phyloP scores from a whole-genome alignment of 2,329 filamentous ascomycete species.

The Fusarium sp. region DNA sequence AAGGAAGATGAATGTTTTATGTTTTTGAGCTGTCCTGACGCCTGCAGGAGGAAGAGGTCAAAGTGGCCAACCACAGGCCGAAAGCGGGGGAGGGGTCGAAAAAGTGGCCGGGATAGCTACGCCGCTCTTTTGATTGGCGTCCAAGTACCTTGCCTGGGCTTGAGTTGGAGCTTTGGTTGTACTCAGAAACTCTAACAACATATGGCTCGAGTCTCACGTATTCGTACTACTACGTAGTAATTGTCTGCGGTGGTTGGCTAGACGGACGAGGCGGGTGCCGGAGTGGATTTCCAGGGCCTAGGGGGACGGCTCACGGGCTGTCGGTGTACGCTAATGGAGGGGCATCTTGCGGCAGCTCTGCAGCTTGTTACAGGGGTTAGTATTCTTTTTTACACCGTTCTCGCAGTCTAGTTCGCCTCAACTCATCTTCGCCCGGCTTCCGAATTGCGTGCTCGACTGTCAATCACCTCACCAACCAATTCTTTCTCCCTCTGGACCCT shows the following conservation, averaged over 20 bases:
- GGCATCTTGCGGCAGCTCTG: conserved; percentile 39
- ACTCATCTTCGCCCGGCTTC: conserved; percentile 37
- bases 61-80: conserved; percentile 44
- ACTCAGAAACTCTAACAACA: conserved; percentile 23
- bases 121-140: conserved; percentile 30
- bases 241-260: conserved; percentile 33
- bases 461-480: conserved; percentile 38
- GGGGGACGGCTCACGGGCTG: conserved; percentile 40
- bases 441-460: conserved; percentile 45
- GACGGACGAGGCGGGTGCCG: conserved; percentile 41
- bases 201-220: conserved; percentile 37
- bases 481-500: conserved; percentile 24
- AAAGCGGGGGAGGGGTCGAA: conserved; percentile 53
- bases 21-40: conserved; percentile 26
- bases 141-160: neutral
- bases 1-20: conserved; percentile 35
- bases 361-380: conserved; percentile 29
- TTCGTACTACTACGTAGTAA: conserved; percentile 44
- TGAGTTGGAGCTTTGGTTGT: conserved; percentile 18
- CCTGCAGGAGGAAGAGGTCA: conserved; percentile 40
- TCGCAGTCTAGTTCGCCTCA: conserved; percentile 37
- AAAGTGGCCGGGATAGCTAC: conserved; percentile 26
- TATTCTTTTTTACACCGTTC: conserved; percentile 28
- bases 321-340: conserved; percentile 45
- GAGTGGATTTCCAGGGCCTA: conserved; percentile 38